phyloP scores from a whole-genome alignment of 2,329 filamentous ascomycete genomes.

The Aspergillus sp. region DNA sequence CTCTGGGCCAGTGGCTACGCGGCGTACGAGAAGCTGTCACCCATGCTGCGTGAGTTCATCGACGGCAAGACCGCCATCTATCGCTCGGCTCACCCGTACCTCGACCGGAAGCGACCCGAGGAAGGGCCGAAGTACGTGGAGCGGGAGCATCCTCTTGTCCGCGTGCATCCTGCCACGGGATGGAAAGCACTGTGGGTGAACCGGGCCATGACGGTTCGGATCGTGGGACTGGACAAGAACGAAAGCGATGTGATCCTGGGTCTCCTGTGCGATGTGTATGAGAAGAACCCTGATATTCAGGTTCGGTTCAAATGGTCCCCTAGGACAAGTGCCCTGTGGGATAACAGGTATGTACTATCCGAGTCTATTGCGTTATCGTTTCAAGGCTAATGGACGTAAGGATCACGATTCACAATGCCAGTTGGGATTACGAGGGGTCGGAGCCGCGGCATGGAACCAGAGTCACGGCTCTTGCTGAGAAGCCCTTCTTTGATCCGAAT shows the following conservation, averaged over 20 bases:
- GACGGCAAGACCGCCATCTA: slow-evolving; percentile 67
- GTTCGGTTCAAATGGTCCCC: slow-evolving; percentile 70
- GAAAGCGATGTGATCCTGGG: slow-evolving; percentile 68
- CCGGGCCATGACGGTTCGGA: slow-evolving; percentile 65
- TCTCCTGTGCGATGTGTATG: slow-evolving; percentile 68
- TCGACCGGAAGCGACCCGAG: slow-evolving; percentile 62
- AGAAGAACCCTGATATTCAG: slow-evolving; percentile 70
- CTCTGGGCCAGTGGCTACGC: slow-evolving; percentile 70
- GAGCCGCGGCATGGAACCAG: slow-evolving; percentile 70
- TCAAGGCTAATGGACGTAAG: slow-evolving; percentile 31
- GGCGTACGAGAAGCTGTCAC: slow-evolving; percentile 72
- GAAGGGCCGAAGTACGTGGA: slow-evolving; percentile 66
- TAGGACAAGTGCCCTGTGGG: slow-evolving; percentile 66
- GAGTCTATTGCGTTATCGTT: too few species aligned
- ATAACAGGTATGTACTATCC: slow-evolving; percentile 58
- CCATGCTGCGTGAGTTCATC: slow-evolving; percentile 67
- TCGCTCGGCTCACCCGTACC: slow-evolving; percentile 55
- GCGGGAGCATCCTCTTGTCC: slow-evolving; percentile 65
- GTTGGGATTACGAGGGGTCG: slow-evolving; percentile 69
- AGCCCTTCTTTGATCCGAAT: slow-evolving; percentile 64
- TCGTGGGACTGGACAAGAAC: slow-evolving; percentile 66
- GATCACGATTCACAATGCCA: slow-evolving; percentile 72
- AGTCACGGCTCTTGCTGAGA: slow-evolving; percentile 69
- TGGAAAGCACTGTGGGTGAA: slow-evolving; percentile 76
- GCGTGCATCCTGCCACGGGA: slow-evolving; percentile 69